Conservation (phyloP, 805 yeast genomes). For the Starmerella bacillaris region DNA sequence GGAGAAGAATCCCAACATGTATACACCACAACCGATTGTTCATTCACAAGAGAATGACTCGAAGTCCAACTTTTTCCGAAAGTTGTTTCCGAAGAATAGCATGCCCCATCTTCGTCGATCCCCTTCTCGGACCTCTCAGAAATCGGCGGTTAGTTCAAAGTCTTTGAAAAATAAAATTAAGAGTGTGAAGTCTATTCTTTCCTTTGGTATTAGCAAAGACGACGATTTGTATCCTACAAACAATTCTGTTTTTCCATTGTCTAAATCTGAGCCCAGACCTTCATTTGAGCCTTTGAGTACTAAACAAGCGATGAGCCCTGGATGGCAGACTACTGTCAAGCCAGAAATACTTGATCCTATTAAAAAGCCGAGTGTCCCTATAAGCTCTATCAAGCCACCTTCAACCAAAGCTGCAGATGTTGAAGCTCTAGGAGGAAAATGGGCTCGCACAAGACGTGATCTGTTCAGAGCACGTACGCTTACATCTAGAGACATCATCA, state of each 20-base stretch:
- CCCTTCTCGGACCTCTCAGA: slow-evolving; percentile 8
- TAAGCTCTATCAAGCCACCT: no score
- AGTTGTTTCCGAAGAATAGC: slow-evolving; percentile 13
- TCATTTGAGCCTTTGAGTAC: no score
- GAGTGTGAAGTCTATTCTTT: slow-evolving; percentile 10
- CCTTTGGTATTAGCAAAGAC: slow-evolving; percentile 5
- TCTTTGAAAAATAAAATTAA: slow-evolving; percentile 5
- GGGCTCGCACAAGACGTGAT: slow-evolving; percentile 42
- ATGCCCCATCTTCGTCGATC: slow-evolving; percentile 6
- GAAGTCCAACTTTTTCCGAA: slow-evolving; percentile 10
- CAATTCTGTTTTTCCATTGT: neutral
- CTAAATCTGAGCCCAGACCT: neutral
- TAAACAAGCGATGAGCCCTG: neutral
- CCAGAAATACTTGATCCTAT: no score
- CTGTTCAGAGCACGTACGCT: slow-evolving; percentile 57
- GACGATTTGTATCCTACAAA: neutral
- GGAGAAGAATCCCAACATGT: neutral
- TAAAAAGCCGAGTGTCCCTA: neutral
- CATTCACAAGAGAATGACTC: slow-evolving; percentile 2
- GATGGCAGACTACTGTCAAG: neutral
- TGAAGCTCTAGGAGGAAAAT: slow-evolving; percentile 15
- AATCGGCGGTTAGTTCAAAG: slow-evolving; percentile 2
- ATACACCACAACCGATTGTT: no score
- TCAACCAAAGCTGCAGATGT: neutral
- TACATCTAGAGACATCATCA: slow-evolving; percentile 47